Evolutionary conservation across 768 basidiomycete genomes (phyloP).

Genomic region (Boletus fagicola): DNA sequence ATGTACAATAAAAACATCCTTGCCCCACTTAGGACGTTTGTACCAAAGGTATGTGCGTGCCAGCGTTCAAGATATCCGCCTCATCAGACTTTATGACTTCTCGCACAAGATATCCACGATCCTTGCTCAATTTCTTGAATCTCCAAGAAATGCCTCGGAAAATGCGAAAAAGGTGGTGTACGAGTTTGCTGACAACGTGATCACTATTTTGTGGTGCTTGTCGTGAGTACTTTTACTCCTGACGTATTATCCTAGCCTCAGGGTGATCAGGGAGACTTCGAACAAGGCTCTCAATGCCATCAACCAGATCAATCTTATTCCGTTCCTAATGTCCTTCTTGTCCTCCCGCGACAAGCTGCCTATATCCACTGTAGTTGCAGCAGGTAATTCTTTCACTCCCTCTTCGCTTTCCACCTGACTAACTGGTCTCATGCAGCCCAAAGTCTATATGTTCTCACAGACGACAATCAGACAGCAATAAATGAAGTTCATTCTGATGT

Average conservation of each 20-base stretch:
- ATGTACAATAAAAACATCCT: conserved; percentile 97
- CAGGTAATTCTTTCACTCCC: conserved; percentile 49
- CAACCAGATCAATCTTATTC: conserved; percentile 73
- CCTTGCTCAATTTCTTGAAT: conserved; percentile 63
- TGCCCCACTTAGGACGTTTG: conserved; percentile 67
- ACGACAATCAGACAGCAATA: conserved; percentile 80
- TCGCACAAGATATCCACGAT: conserved; percentile 64
- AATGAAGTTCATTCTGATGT: conserved; percentile 61
- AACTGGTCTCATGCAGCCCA: conserved; percentile 54
- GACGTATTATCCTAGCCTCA: conserved; percentile 18
- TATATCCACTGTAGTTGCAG: conserved; percentile 68
- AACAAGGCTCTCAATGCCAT: conserved; percentile 81
- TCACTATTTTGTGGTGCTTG: conserved; percentile 91
- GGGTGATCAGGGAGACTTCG: conserved; percentile 71
- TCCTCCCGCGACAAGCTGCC: conserved; percentile 68
- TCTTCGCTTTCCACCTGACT: background rate
- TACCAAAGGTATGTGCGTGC: conserved; percentile 62
- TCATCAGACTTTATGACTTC: background rate
- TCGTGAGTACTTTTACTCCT: conserved; percentile 62
- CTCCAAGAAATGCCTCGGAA: conserved; percentile 62
- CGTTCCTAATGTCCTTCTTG: conserved; percentile 91
- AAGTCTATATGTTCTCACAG: conserved; percentile 88
- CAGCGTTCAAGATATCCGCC: background rate
- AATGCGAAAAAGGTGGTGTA: conserved; percentile 74
- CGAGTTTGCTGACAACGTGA: conserved; percentile 88